These are phyloP conservation scores for Aspergillus sp. DNA, from an alignment of 2,329 filamentous ascomycete species.

Conservation along the genomic window DNA sequence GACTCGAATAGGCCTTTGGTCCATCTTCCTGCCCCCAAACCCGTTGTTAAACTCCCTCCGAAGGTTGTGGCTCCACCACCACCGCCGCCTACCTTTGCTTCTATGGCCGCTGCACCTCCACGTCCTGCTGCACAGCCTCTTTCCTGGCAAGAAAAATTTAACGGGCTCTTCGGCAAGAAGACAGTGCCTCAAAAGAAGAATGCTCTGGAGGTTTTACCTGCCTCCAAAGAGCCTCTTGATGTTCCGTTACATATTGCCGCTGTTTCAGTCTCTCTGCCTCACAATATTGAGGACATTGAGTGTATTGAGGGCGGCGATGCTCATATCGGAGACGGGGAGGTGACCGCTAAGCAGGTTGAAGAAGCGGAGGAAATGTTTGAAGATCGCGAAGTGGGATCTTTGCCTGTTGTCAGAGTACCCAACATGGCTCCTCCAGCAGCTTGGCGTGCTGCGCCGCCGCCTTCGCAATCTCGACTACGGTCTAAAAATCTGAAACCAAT, in stretches of 20 bases:
- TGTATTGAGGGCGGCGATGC: slow-evolving; percentile 32
- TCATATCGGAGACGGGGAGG: slow-evolving; percentile 40
- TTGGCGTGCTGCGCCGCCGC: slow-evolving; percentile 54
- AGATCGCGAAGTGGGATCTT: slow-evolving; percentile 72
- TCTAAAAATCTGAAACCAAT: slow-evolving; percentile 52
- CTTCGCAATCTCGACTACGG: slow-evolving; percentile 27
- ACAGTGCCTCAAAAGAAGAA: slow-evolving; percentile 45
- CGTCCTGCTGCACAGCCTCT: slow-evolving; percentile 43
- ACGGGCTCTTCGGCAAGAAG: slow-evolving; percentile 68
- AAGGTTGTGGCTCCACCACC: slow-evolving; percentile 38
- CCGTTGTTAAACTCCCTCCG: slow-evolving; percentile 77
- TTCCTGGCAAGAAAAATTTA: slow-evolving; percentile 78
- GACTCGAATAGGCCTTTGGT: slow-evolving; percentile 50
- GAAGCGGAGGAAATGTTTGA: slow-evolving; percentile 78
- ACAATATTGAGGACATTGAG: slow-evolving; percentile 26
- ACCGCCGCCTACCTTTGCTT: slow-evolving; percentile 44
- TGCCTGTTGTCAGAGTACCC: slow-evolving; percentile 68
- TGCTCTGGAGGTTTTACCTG: slow-evolving; percentile 59
- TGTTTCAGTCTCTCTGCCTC: slow-evolving; percentile 69
- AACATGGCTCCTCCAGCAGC: slow-evolving; percentile 56
- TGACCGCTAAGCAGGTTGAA: slow-evolving; percentile 64
- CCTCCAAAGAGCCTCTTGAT: slow-evolving; percentile 63
- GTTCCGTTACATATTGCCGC: slow-evolving; percentile 47
- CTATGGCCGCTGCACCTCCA: slow-evolving; percentile 35
- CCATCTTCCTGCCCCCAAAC: slow-evolving; percentile 56